A percentile compares a stretch with the other conserved stretches of the same genome.
Conservation (phyloP, 352 stramenopile species). For the Pythium utonaiense region DNA sequence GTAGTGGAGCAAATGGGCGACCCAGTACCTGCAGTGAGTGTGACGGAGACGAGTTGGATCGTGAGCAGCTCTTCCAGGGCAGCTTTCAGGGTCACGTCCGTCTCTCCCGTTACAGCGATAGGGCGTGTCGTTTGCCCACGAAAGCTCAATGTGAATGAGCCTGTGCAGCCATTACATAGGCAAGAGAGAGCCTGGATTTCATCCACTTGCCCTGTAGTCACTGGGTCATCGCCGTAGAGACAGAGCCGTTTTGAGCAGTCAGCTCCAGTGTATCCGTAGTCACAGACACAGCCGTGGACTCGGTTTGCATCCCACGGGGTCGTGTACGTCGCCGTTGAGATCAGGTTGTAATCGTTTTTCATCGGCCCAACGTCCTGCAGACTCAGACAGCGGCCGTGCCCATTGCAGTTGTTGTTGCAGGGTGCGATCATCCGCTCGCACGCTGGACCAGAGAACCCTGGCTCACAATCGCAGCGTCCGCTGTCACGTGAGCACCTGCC, state of each 20-base stretch:
- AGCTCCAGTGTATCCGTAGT: constrained; percentile 84
- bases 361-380: constrained; percentile 51
- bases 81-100: constrained; percentile 34
- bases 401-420: constrained; percentile 84
- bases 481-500: constrained; percentile 73
- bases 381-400: constrained; percentile 86
- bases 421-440: constrained; percentile 55
- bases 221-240: constrained; percentile 83
- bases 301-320: constrained; percentile 81
- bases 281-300: constrained; percentile 86
- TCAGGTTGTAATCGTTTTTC: constrained; percentile 61
- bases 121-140: constrained; percentile 45
- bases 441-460: constrained; percentile 59
- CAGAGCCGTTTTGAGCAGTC: constrained; percentile 86
- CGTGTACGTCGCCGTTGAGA: constrained; percentile 52
- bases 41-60: constrained; percentile 46
- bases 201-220: constrained; percentile 64
- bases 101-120: constrained; percentile 40
- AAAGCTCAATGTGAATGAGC: constrained; percentile 65
- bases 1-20: constrained; percentile 40
- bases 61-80: constrained; percentile 51
- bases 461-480: constrained; percentile 79
- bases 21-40: constrained; percentile 32
- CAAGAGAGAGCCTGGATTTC: constrained; percentile 83
- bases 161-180: constrained; percentile 45